These are phyloP conservation scores for Ceratobasidium sp. DNA, from an alignment of 1,284 basidiomycete species.

Conservation along the genomic window DNA sequence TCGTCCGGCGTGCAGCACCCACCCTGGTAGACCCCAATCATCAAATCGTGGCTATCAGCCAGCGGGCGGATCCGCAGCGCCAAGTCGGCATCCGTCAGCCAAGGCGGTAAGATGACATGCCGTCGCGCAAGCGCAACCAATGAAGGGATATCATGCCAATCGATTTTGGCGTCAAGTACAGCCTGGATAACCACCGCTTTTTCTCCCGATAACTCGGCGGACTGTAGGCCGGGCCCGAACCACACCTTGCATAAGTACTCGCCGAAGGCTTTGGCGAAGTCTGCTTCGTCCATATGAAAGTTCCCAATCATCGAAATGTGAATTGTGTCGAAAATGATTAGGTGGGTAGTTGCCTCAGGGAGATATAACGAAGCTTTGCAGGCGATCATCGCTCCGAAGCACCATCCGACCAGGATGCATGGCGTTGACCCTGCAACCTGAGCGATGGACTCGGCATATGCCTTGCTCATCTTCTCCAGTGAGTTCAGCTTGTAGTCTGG, in stretches of 20 bases:
- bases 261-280: background rate
- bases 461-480: constrained; percentile 7
- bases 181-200: background rate
- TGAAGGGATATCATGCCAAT: background rate
- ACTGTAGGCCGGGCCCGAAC: background rate
- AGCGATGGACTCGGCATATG: constrained; percentile 3
- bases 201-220: background rate
- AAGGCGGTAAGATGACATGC: background rate
- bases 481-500: background rate
- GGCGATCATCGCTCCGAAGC: background rate
- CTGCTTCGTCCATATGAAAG: background rate
- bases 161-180: constrained; percentile 8
- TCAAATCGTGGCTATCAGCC: constrained; percentile 1
- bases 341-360: background rate
- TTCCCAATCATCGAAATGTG: background rate
- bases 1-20: background rate
- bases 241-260: background rate
- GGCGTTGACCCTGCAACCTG: background rate
- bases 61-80: background rate
- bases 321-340: background rate
- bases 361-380: background rate
- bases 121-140: background rate
- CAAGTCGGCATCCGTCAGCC: constrained; percentile 5
- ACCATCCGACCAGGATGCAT: constrained; percentile 18
- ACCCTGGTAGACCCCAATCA: background rate